These are phyloP conservation scores for Ceriops zippeliana DNA, from an alignment of 345 rosid species.

Conservation along the genomic window DNA sequence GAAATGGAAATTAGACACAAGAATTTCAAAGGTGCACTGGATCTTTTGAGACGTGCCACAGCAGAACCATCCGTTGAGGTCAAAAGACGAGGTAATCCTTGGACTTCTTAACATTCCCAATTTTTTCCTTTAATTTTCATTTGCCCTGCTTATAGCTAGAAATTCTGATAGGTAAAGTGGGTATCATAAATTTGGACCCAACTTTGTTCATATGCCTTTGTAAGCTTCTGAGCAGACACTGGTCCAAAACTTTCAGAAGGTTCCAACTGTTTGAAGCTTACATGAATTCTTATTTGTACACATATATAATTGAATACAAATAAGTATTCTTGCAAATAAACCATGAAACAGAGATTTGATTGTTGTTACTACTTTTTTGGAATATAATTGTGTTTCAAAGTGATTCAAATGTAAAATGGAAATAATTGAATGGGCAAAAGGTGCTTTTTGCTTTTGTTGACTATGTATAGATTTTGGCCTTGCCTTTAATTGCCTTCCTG, in stretches of 20 bases:
- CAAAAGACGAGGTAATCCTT: constrained; percentile 63
- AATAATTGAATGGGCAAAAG: no score
- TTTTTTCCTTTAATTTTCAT: not conserved
- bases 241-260: no score
- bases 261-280: no score
- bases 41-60: constrained; percentile 88
- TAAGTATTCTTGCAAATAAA: no score
- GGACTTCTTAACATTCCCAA: not conserved
- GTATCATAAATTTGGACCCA: not conserved
- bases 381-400: no score
- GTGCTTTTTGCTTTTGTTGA: no score
- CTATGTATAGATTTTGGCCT: not conserved
- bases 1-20: constrained; percentile 91
- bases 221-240: no score
- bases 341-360: no score
- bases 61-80: constrained; percentile 98
- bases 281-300: no score
- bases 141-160: not conserved
- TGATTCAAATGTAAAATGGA: no score
- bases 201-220: not conserved
- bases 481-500: not conserved
- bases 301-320: no score
- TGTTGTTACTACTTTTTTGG: no score
- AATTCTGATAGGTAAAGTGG: not conserved
- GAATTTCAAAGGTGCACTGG: constrained; percentile 81